Evolutionary conservation across 1,284 basidiomycete genomes (phyloP), one percentile per base, ranked within the genome.

Genomic region (Meira miltonrushii): DNA sequence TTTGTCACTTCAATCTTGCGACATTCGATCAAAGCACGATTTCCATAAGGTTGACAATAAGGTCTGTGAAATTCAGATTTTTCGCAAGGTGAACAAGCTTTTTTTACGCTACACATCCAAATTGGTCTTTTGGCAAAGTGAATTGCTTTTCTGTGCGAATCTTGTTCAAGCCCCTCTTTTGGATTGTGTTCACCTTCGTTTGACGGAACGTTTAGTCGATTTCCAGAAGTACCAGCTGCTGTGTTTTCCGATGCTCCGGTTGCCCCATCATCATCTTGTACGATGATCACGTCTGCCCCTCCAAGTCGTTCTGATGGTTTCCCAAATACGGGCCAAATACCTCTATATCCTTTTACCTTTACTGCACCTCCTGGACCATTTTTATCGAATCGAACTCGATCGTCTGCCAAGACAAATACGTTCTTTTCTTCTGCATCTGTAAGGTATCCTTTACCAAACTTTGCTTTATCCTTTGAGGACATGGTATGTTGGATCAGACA

Each of bases 1-100:
- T 33, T 33, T 33, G 28, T 33, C 17, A 48, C 13, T 13, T n/a
- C 25, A 5, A 48, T 23, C 25, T n/a, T n/a, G 6, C 50, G 23
- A 25, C 50, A 53, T 23, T 53, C 50, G 37, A 53, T 41, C 13
- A 33, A 33, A 13, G 50, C 50, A 19, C 39, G 37, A 41, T 53
- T 53, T 4, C 50, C 50, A 53, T 53, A 53, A 21, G 50, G 50
- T 23, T 39, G 50, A 23, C 50, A 53, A 33, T 39, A 53, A 12
- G 50, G 50, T n/a, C 50, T 4, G 23, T 48, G 23, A 48, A 48
- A 17, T 23, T 48, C 28, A 33, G 28, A 33, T 8, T 33, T 33
- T 33, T 33, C 28, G 28, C 28, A 33, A 33, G 28, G 28, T 8
- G 28, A 33, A 8, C 28, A 33, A 33, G 28, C 3, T 4, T 8